Base-by-base conservation (phyloP, 371 early-diverging fungal genomes). In the Actinomortierella ambigua region DNA sequence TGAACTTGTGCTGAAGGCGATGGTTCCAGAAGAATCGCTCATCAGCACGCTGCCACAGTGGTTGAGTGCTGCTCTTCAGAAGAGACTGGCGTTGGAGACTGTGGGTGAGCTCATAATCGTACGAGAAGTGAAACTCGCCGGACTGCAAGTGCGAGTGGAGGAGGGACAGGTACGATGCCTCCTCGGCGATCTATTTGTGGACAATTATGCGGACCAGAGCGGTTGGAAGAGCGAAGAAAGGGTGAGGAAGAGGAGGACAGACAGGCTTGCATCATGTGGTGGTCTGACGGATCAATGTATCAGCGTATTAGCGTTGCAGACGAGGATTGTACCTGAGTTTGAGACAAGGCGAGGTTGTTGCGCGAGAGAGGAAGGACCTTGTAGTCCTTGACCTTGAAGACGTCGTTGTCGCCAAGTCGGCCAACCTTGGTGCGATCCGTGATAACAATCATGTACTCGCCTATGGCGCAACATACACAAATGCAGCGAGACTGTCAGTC, bases 1-100 rank as follows among this genome's bases (percentile, higher is more conserved):
- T 86, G 28, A 91, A 63, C 42, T 89, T 84, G 61, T 79, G 64
- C 22, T 82, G 79, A 49, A 93, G 71, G 60, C 82, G 82, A 54
- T 77, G 77, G 77, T 96, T 97, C 93, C 91, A 97, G 67, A 91
- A 94, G 77, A 95, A 97, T 41, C 93, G 84, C 22, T 88, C 88
- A 71, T 95, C 93, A 18, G 91, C 89, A 26, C 53, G 69, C 57
- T 82, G 77, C 71, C 78, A 81, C 17, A 81, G 53, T 42, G 79
- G 71, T 50, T 76, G 69, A 3, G 44, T 47, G 34, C 54, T 23
- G 4, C 56, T 41, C 7, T 39, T 63, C 28, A 77, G 63, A 17
- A 79, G 68, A 9, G 75, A 61, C 67, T 90, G 91, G 63, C 89
- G 79, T 70, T 97, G 95, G 22, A 93, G 53, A 22, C 86, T 82